Evolutionary conservation across 2,329 filamentous ascomycete species (phyloP).

Genomic region (Spiromastix sp.): DNA sequence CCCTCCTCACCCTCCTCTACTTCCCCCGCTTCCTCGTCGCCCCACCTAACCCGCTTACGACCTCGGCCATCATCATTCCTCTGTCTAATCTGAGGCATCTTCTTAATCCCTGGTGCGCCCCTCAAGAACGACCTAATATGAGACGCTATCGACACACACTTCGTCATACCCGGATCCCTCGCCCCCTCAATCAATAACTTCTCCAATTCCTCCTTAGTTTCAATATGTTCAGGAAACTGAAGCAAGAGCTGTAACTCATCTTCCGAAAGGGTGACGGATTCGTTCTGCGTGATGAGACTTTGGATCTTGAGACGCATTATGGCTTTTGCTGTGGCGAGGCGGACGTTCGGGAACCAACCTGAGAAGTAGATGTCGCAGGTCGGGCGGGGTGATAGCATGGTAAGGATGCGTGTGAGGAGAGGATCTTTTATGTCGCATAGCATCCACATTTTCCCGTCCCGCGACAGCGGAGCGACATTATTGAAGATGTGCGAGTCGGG

Average conservation of each 20-base stretch:
- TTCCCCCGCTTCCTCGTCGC: constrained; percentile 12
- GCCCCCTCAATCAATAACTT: constrained; percentile 12
- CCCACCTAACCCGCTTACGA: constrained; percentile 14
- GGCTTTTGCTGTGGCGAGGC: constrained; percentile 71
- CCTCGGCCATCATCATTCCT: constrained; percentile 4
- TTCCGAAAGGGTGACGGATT: constrained; percentile 18
- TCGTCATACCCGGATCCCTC: constrained; percentile 14
- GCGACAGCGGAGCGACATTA: constrained; percentile 55
- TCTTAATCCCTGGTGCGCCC: constrained; percentile 20
- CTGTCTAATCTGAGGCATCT: constrained; percentile 4
- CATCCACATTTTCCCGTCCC: constrained; percentile 88
- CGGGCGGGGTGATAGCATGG: constrained; percentile 46
- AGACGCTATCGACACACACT: constrained; percentile 22
- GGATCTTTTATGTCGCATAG: constrained; percentile 85
- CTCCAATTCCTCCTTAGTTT: constrained; percentile 10
- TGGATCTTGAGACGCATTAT: constrained; percentile 83
- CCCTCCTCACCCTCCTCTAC: constrained; percentile 11
- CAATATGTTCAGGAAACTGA: constrained; percentile 27
- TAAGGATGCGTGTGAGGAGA: constrained; percentile 55
- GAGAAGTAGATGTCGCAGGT: constrained; percentile 53
- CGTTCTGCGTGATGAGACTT: constrained; percentile 42
- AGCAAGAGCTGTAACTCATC: constrained; percentile 27
- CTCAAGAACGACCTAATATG: constrained; percentile 27
- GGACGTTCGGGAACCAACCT: constrained; percentile 77
- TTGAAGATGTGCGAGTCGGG: constrained; percentile 62